Base-by-base conservation (phyloP, 2,329 filamentous ascomycete species). In the Furcasterigmium sp. region DNA sequence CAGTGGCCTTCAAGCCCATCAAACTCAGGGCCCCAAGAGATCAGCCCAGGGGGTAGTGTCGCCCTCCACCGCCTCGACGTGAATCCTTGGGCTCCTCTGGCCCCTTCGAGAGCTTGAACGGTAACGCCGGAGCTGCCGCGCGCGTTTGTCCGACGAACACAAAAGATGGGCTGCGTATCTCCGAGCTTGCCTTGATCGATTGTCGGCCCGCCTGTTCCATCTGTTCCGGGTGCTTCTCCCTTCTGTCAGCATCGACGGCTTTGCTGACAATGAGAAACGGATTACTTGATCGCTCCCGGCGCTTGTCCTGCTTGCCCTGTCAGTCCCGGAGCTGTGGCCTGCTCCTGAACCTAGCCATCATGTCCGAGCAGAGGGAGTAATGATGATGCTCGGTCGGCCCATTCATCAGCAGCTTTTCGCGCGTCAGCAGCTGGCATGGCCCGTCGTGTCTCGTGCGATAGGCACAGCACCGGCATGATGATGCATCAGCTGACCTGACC, bases 61-160 rank as follows among this genome's bases (percentile, higher is more conserved):
- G n/a, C 18, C 44, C 11, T 29, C 32, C 46, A 48, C 46, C 43
- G 46, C 38, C 32, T 26, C 23, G 37, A 21, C 23, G 7, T 26
- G 11, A 11, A 11, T 26, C 11, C 23, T 26, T 26, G 7, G 23
- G 7, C 11, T 7, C 23, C 23, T 26, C 23, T 26, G 7, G 23
- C 23, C n/a, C n/a, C n/a, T n/a, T n/a, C n/a, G n/a, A n/a, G n/a
- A n/a, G n/a, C n/a, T n/a, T n/a, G n/a, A n/a, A n/a, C n/a, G n/a
- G n/a, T n/a, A n/a, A n/a, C n/a, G n/a, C n/a, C n/a, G n/a, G n/a
- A n/a, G n/a, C n/a, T n/a, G n/a, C n/a, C n/a, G n/a, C n/a, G n/a
- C n/a, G n/a, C n/a, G n/a, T n/a, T n/a, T n/a, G n/a, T n/a, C n/a
- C n/a, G n/a, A n/a, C n/a, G n/a, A n/a, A n/a, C n/a, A n/a, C n/a